A percentile compares a stretch with the other conserved stretches of the same genome.
These are phyloP conservation scores for Xylaria sp. DNA, from an alignment of 2,329 filamentous ascomycete species.

Conservation along the genomic window DNA sequence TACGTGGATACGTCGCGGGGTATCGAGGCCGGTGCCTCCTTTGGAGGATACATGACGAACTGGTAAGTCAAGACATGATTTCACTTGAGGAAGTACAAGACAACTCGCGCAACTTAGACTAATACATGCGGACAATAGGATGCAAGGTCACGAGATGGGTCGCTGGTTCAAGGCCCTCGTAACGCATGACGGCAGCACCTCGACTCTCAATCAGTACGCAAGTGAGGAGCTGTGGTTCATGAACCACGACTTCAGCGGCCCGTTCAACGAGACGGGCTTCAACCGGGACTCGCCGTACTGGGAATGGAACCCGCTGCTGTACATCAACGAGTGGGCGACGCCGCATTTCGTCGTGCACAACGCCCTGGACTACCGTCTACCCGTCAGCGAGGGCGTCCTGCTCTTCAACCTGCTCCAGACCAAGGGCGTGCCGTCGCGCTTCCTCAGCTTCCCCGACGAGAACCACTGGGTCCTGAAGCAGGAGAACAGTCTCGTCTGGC, in stretches of 20 bases:
- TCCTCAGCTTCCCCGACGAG: constrained; percentile 73
- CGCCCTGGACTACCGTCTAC: constrained; percentile 69
- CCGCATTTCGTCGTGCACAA: constrained; percentile 75
- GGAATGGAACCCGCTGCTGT: constrained; percentile 54
- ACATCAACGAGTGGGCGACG: constrained; percentile 65
- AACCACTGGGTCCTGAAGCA: constrained; percentile 74
- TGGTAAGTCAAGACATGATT: constrained; percentile 41
- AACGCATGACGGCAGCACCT: constrained; percentile 56
- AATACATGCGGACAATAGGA: constrained; percentile 42
- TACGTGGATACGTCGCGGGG: constrained; percentile 58
- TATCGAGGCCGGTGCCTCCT: constrained; percentile 59
- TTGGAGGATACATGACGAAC: constrained; percentile 63
- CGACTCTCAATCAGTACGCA: constrained; percentile 43
- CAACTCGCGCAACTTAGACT: background rate
- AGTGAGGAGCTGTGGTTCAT: constrained; percentile 46
- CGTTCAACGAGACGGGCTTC: constrained; percentile 49
- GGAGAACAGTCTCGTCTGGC: constrained; percentile 73
- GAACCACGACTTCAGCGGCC: constrained; percentile 55
- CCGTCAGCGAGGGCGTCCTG: constrained; percentile 69
- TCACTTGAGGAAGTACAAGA: background rate
- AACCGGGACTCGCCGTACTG: constrained; percentile 49
- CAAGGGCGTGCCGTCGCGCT: constrained; percentile 66
- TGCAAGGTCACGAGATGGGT: constrained; percentile 58
- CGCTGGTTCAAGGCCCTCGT: constrained; percentile 63
- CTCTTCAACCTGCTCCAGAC: constrained; percentile 73